phyloP scores from a whole-genome alignment of 257 asterid species.

The Cinchona pubescens region DNA sequence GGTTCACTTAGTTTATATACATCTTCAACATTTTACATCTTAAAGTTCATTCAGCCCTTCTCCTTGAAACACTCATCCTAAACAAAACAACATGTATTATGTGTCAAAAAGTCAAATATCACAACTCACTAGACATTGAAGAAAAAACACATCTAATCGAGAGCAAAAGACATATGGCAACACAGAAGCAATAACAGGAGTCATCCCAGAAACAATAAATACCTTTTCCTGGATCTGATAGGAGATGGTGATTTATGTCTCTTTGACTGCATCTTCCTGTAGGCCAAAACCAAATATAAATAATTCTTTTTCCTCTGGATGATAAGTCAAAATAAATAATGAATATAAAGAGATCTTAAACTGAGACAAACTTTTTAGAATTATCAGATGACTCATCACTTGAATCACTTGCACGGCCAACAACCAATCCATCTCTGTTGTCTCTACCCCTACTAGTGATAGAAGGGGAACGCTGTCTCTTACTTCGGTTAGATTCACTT shows the following conservation, averaged over 20 bases:
- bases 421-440: slow-evolving; percentile 45
- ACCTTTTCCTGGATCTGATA: slow-evolving; percentile 77
- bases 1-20: background rate
- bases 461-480: slow-evolving; percentile 62
- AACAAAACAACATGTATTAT: background rate
- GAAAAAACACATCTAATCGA: background rate
- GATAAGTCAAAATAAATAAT: slow-evolving; percentile 16
- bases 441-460: slow-evolving; percentile 56
- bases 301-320: background rate
- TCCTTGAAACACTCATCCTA: background rate
- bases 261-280: slow-evolving; percentile 67
- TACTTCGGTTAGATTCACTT: slow-evolving; percentile 60
- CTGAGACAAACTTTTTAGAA: slow-evolving; percentile 54
- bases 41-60: background rate
- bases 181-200: background rate
- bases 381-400: slow-evolving; percentile 71
- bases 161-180: background rate
- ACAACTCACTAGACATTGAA: background rate
- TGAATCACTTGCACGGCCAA: slow-evolving; percentile 47
- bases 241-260: slow-evolving; percentile 80
- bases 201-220: slow-evolving; percentile 16
- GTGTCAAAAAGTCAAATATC: background rate
- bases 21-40: background rate
- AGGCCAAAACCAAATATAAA: slow-evolving; percentile 27
- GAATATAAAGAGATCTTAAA: slow-evolving; percentile 10